phyloP scores from a whole-genome alignment of 495 filamentous ascomycete genomes.

The Tuber umbilicatum region DNA sequence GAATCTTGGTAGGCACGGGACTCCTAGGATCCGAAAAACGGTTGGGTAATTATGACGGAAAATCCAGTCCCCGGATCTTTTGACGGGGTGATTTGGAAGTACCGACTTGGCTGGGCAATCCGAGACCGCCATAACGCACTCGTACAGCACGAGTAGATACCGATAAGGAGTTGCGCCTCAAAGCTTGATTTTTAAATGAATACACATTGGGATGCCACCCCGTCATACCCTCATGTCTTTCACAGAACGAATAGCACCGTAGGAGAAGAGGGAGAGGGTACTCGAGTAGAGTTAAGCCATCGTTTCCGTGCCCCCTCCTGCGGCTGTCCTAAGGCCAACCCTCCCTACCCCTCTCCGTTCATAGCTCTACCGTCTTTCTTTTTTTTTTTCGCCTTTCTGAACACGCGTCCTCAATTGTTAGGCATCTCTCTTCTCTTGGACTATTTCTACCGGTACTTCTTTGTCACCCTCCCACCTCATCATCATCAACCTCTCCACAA shows the following conservation, averaged over 20 bases:
- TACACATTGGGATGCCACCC: neutral
- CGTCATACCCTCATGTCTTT: neutral
- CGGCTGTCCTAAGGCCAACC: neutral
- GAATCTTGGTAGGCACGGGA: neutral
- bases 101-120: neutral
- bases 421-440: neutral
- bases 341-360: neutral
- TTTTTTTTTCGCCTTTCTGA: neutral
- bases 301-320: neutral
- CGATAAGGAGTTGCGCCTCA: neutral
- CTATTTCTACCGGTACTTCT: neutral
- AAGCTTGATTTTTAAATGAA: neutral
- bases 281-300: neutral
- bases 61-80: neutral
- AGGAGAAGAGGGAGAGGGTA: neutral
- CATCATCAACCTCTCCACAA: neutral
- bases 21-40: neutral
- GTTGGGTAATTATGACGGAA: neutral
- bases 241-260: neutral
- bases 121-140: neutral
- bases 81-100: neutral
- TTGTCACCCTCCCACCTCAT: neutral
- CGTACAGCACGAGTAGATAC: no score
- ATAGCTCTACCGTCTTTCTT: neutral
- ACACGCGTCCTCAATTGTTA: neutral